Base-by-base conservation (phyloP, 345 rosid species). In the Citrus sinensis region DNA sequence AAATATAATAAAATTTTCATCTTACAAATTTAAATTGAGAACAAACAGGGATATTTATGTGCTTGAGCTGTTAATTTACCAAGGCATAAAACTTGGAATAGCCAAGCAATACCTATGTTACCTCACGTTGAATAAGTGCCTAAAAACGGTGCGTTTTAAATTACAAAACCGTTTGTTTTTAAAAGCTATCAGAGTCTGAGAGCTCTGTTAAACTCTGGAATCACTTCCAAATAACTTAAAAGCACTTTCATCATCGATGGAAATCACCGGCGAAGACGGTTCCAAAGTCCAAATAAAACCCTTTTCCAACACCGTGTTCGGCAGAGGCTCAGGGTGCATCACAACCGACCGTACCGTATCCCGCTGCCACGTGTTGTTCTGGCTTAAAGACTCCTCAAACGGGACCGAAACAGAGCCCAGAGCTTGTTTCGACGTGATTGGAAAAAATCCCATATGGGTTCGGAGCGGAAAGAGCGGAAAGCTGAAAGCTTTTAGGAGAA, bases 391-490 rank as follows among this genome's bases (percentile, higher is more conserved):
- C 56, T 77, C 86, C 56, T 78, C 86, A 22, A 49, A 40, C 49
- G 85, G 63, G n/a, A 71, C 78, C 60, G 75, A 74, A 66, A 49
- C 35, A 27, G 79, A 80, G 68, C 82, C 79, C 84, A 87, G 74
- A 87, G 95, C 87, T 80, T 82, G 78, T 25, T 80, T 93, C 75
- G 82, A 86, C 75, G 97, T 93, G 56, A 71, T 87, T 29, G 95
- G 98, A 58, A 89, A 80, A 82, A 94, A 93, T 75, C 97, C 94
- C 11, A 67, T 92, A 10, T 94, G 98, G 95, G 81, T 89, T 10
- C 76, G 84, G 71, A 79, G 83, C 73, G 25, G 79, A 73, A 54
- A 67, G 27, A 80, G 74, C 10, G 87, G 82, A 7, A 79, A 77
- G 37, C 80, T 90, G 13, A 81, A 19, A 82, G 84, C 86, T 73